phyloP scores from a whole-genome alignment of 192 early-diverging fungal species.

The Umbelopsis ramanniana region DNA sequence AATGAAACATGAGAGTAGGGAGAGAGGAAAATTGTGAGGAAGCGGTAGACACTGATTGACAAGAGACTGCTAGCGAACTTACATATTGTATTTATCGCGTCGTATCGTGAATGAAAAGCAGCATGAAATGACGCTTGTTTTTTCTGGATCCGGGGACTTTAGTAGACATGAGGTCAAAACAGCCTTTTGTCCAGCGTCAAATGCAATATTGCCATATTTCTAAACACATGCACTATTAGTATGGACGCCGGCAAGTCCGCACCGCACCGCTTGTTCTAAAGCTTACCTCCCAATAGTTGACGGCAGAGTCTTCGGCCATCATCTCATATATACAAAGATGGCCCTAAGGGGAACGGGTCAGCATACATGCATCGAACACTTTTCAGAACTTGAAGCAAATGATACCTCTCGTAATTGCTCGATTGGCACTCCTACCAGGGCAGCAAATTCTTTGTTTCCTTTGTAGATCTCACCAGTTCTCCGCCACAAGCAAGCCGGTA shows the following conservation, averaged over 20 bases:
- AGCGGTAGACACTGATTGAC: not conserved
- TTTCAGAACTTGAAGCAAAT: too few relatives aligned
- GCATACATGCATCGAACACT: not conserved
- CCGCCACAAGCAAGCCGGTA: constrained; percentile 95
- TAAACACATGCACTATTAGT: too few relatives aligned
- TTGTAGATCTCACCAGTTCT: constrained; percentile 97
- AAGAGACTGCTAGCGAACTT: not conserved
- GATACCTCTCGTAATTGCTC: constrained; percentile 79
- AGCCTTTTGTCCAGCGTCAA: constrained; percentile 96
- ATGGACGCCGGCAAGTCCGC: too few relatives aligned
- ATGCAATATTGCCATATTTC: constrained; percentile 98
- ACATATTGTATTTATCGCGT: constrained; percentile 92
- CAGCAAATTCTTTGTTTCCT: constrained; percentile 94
- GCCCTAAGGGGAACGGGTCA: constrained; percentile 21
- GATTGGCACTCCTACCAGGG: constrained; percentile 82
- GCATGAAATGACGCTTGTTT: constrained; percentile 67
- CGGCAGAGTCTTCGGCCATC: constrained; percentile 90
- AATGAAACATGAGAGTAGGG: not conserved
- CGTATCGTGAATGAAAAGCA: constrained; percentile 98
- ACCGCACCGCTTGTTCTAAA: not conserved
- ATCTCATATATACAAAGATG: constrained; percentile 45
- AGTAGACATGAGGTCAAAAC: constrained; percentile 92
- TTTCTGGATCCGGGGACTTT: constrained; percentile 57
- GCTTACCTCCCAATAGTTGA: constrained; percentile 92
- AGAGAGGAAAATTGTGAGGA: not conserved